These are phyloP conservation scores for Rasamsonia emersonii DNA, from an alignment of 2,329 filamentous ascomycete genomes.

Conservation along the genomic window DNA sequence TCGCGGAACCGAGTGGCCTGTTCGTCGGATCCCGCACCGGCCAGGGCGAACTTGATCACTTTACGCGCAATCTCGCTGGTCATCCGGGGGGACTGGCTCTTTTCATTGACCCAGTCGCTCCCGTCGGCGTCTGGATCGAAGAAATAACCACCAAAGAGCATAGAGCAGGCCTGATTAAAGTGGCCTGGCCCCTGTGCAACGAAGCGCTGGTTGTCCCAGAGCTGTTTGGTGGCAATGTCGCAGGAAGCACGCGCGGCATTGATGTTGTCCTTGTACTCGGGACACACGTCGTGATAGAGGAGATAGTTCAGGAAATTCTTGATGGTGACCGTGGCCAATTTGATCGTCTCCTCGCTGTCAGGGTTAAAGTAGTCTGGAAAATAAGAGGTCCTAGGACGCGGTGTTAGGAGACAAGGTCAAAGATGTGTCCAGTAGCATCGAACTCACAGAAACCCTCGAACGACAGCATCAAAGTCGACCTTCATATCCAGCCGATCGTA, in stretches of 20 bases:
- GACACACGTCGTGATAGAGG: constrained; percentile 73
- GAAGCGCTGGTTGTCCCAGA: constrained; percentile 51
- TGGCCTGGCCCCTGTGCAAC: constrained; percentile 56
- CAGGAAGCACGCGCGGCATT: constrained; percentile 59
- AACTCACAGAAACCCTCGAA: constrained; percentile 67
- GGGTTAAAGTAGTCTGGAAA: constrained; percentile 51
- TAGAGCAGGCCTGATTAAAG: constrained; percentile 70
- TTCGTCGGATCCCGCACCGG: constrained; percentile 36
- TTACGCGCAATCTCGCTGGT: constrained; percentile 39
- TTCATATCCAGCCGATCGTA: constrained; percentile 58
- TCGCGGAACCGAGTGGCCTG: constrained; percentile 30
- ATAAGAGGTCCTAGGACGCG: constrained; percentile 41
- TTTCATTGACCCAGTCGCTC: constrained; percentile 31
- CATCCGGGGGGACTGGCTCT: constrained; percentile 28
- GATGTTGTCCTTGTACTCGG: constrained; percentile 65
- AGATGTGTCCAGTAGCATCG: neutral
- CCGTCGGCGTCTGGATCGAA: constrained; percentile 30
- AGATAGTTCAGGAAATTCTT: constrained; percentile 86
- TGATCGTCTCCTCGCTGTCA: constrained; percentile 45
- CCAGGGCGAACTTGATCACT: constrained; percentile 44
- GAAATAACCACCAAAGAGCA: constrained; percentile 54
- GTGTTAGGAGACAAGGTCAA: constrained; percentile 5
- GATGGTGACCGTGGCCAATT: constrained; percentile 58
- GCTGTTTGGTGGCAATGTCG: constrained; percentile 56
- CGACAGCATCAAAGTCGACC: constrained; percentile 73